phyloP scores from a whole-genome alignment of 2,329 filamentous ascomycete species.

The Stagonosporopsis cucurbitacearum region DNA sequence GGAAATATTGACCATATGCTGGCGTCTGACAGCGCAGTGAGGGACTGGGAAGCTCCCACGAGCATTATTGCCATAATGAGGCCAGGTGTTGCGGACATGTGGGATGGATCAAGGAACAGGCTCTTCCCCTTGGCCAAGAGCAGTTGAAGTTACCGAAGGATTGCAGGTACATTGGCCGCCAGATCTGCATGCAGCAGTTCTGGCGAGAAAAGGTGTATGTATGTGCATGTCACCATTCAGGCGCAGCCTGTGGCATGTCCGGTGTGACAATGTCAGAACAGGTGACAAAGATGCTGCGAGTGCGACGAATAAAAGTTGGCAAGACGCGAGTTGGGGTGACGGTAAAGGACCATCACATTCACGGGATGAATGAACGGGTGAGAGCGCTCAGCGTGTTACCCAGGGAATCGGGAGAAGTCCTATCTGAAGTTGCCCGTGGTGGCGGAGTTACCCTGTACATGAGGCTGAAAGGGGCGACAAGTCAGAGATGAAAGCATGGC shows the following conservation, averaged over 20 bases:
- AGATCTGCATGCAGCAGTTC: constrained; percentile 24
- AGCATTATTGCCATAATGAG: neutral
- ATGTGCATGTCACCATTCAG: constrained; percentile 23
- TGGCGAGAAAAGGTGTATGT: constrained; percentile 24
- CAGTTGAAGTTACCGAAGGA: neutral
- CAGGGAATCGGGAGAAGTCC: constrained; percentile 32
- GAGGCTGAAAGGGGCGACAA: constrained; percentile 45
- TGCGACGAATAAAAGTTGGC: constrained; percentile 35
- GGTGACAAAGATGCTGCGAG: constrained; percentile 39
- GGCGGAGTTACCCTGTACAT: constrained; percentile 43
- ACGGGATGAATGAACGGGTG: constrained; percentile 31
- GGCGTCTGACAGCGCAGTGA: constrained; percentile 22
- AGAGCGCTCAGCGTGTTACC: constrained; percentile 49
- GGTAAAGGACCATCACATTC: constrained; percentile 33
- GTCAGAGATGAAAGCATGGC: constrained; percentile 25
- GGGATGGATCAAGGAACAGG: neutral
- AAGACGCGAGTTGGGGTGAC: constrained; percentile 33
- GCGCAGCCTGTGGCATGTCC: constrained; percentile 17
- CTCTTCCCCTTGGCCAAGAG: constrained; percentile 12
- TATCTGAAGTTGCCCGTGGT: constrained; percentile 45
- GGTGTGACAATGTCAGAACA: constrained; percentile 25
- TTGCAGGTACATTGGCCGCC: constrained; percentile 16
- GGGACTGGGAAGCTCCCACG: constrained; percentile 18
- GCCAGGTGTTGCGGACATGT: neutral
- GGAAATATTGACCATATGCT: constrained; percentile 29